These are phyloP conservation scores for Trichoderma harzianum DNA, from an alignment of 2,329 filamentous ascomycete species.

Conservation along the genomic window DNA sequence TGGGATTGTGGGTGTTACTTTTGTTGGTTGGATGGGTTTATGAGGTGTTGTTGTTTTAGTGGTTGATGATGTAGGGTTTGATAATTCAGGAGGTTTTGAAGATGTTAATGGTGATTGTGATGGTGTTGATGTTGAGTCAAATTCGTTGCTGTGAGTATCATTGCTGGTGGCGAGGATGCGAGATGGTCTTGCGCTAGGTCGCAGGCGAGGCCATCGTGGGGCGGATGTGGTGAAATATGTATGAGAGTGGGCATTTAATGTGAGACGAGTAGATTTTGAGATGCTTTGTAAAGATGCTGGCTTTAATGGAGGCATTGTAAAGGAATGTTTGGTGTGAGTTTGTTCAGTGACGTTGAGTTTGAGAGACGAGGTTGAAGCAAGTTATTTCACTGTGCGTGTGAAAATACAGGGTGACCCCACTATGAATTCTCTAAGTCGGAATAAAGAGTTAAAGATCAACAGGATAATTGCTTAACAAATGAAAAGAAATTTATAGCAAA, in stretches of 20 bases:
- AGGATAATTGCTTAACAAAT: fast-evolving
- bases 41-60: not conserved
- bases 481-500: not conserved
- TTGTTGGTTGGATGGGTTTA: not conserved
- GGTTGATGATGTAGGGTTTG: not conserved
- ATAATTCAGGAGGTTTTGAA: not conserved
- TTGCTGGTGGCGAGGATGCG: not conserved
- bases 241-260: not conserved
- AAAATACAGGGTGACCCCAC: not conserved
- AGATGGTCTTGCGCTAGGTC: not conserved
- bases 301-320: not conserved
- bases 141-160: not conserved
- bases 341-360: not conserved
- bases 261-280: not conserved
- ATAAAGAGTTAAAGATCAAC: not conserved
- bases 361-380: not conserved
- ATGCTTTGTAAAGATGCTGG: not conserved
- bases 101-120: not conserved
- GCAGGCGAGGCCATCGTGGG: conserved; percentile 9
- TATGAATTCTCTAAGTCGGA: not conserved
- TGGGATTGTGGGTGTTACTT: not conserved
- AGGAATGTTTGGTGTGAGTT: not conserved
- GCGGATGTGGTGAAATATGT: not conserved
- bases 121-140: not conserved
- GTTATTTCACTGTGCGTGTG: no score